Evolutionary conservation across 352 stramenopile species (phyloP).

Genomic region (Thraustochytrium sp.): DNA sequence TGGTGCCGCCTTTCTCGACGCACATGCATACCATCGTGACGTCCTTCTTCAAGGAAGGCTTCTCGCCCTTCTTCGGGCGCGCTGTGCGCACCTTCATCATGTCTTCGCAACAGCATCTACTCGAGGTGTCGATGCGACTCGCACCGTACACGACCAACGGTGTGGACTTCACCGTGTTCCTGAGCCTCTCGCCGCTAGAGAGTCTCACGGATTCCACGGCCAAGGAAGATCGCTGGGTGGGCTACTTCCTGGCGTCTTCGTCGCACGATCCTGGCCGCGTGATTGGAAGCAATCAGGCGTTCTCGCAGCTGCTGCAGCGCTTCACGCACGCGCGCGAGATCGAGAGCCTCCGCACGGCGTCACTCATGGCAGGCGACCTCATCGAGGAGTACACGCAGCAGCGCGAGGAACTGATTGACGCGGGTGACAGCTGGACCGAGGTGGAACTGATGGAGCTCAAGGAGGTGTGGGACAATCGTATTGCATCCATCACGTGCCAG

Average conservation of each 20-base stretch:
- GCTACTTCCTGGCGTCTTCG: neutral
- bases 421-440: neutral
- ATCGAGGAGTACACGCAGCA: neutral
- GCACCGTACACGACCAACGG: constrained; percentile 30
- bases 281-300: neutral
- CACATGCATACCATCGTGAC: constrained; percentile 12
- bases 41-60: constrained; percentile 6
- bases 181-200: neutral
- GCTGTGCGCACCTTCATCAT: constrained; percentile 1
- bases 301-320: neutral
- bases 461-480: neutral
- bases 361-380: neutral
- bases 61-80: neutral
- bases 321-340: neutral
- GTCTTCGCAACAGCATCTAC: neutral
- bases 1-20: constrained; percentile 23
- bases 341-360: neutral
- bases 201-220: neutral
- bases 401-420: neutral
- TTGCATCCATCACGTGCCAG: neutral
- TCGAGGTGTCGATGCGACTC: constrained; percentile 1
- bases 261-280: constrained; percentile 1
- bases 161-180: constrained; percentile 29
- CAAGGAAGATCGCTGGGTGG: neutral
- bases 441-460: neutral